Evolutionary conservation across 2,329 filamentous ascomycete genomes (phyloP), one percentile per base, ranked within the genome.

Genomic region (Meredithiella fracta): DNA sequence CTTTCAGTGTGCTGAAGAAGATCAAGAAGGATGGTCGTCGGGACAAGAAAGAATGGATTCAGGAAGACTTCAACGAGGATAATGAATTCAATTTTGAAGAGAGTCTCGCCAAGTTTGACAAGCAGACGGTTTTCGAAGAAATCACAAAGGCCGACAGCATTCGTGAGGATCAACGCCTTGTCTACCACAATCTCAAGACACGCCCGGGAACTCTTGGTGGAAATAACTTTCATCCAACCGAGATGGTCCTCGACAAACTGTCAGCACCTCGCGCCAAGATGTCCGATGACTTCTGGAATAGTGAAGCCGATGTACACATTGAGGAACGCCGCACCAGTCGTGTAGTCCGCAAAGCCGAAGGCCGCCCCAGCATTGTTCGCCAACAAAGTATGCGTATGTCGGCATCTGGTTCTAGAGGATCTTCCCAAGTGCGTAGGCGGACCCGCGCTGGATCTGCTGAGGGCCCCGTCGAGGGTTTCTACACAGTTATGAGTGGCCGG

Each of bases 51-150:
- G 91, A 88, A 2, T 97, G 91, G 90, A 89, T 87, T 3, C 96
- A 91, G 0, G 92, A 96, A 65, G 91, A 97, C 64, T 90, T 91
- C 22, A 96, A 88, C 0, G 92, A 97, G 68, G 91, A 94, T 65
- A 87, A 86, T 9, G 92, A 97, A 59, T 97, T 97, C 63, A 91
- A 97, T 67, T 97, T 97, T 64, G 83, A 86, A 63, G 82, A 81
- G 55, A 89, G 89, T 61, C 74, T 97, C 31, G 90, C 87, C 50
- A 94, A 95, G 65, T 97, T 97, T 63, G 90, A 97, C 72, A 97
- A 97, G 71, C 80, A 84, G 56, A 83, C 82, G 1, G 80, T 97
- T 7, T 98, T 98, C 65, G 85, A 91, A 61, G 84, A 96, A 68
- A 92, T 97, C 67, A 78, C 87, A 59, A 87, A 86, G 61, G 87